A percentile compares a stretch with the other conserved stretches of the same genome.
Conservation (phyloP, 106 monocot genomes). For the Xerophyta viscosa region DNA sequence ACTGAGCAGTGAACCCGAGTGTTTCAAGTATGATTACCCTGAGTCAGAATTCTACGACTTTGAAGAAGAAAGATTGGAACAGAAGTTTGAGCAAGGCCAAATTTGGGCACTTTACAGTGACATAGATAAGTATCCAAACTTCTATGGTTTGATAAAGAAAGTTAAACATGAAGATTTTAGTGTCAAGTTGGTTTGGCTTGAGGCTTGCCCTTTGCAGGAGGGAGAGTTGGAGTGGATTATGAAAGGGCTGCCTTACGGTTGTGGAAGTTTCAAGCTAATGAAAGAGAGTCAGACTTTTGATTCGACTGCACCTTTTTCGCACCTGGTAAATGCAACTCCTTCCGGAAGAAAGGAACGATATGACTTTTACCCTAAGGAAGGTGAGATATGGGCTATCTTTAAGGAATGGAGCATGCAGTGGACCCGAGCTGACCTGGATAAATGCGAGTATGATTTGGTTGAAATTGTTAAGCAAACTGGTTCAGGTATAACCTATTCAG, state of each 20-base stretch:
- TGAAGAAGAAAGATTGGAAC: conserved; percentile 23
- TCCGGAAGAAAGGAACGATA: conserved; percentile 9
- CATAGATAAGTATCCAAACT: conserved; percentile 61
- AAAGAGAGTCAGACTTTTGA: background rate
- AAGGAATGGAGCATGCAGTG: conserved; percentile 35
- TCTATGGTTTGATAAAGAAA: conserved; percentile 45
- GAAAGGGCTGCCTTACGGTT: conserved; percentile 19
- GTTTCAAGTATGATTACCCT: conserved; percentile 30
- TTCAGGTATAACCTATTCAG: background rate
- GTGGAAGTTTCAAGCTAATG: conserved; percentile 34
- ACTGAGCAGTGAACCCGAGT: background rate
- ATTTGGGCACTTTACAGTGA: conserved; percentile 89
- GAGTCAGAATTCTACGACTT: conserved; percentile 62
- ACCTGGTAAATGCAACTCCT: conserved; percentile 20
- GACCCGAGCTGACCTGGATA: conserved; percentile 23
- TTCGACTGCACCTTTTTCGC: conserved; percentile 32
- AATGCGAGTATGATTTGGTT: conserved; percentile 47
- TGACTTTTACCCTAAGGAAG: conserved; percentile 24
- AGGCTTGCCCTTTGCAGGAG: conserved; percentile 22
- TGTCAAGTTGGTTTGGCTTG: conserved; percentile 64
- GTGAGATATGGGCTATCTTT: conserved; percentile 56
- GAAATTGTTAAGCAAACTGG: conserved; percentile 27
- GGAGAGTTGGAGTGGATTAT: conserved; percentile 27
- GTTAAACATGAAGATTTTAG: conserved; percentile 25
- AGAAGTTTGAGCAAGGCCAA: conserved; percentile 57